Evolutionary conservation across 2,329 filamentous ascomycete species (phyloP), one percentile per base, ranked within the genome.

Genomic region (Penicillium sp.): DNA sequence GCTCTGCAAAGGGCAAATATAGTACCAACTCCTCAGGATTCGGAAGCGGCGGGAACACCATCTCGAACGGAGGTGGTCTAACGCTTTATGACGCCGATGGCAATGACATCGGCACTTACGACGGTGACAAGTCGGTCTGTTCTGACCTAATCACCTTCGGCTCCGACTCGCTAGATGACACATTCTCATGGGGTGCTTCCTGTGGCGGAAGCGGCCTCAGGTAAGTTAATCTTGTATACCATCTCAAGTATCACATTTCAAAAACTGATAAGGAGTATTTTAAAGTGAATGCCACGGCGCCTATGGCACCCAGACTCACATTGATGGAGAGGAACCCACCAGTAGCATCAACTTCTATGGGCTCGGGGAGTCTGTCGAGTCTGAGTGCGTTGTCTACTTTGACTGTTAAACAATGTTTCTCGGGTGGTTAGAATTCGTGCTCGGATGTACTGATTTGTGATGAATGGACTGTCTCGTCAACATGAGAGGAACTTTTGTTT

Each of bases 211-310:
- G 27, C n/a, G 27, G 15, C 23, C 17, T 43, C 15, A 18, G 15
- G 40, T 43, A 43, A 4, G 15, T 29, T 30, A 7, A 24, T 18
- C 17, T 27, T 13, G 39, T 15, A 42, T n/a, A n/a, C n/a, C n/a
- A n/a, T n/a, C n/a, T n/a, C n/a, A n/a, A n/a, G n/a, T n/a, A n/a
- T n/a, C n/a, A n/a, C n/a, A n/a, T n/a, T n/a, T n/a, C n/a, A 26
- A 6, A 12, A 10, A 27, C 39, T 26, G 12, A 26, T 27, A 24
- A 10, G 10, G 26, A 26, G 20, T 23, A 9, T 17, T 18, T 6
- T 17, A n/a, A n/a, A 43, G 40, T 12, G 24, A 43, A 23, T 46
- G 43, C 30, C 43, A 46, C n/a, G 43, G 43, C 13, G 18, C 43
- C 2, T 46, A 46, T 12, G 18, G 10, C 10, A 27, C 30, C 4